phyloP scores from a whole-genome alignment of 176 grass and related monocot species.

The Rhynchospora breviuscula region DNA sequence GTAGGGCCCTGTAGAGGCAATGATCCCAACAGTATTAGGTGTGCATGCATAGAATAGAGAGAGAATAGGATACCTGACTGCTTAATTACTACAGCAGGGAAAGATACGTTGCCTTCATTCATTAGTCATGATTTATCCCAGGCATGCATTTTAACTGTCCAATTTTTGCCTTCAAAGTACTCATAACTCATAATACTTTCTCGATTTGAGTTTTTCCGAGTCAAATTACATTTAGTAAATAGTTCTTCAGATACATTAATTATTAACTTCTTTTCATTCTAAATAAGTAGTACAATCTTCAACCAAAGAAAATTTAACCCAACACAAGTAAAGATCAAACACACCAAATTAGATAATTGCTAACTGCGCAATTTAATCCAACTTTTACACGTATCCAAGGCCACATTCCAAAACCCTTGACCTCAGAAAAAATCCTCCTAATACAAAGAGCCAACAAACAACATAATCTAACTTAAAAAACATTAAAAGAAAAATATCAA shows the following conservation, averaged over 20 bases:
- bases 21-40: not conserved
- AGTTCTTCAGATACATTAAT: not conserved
- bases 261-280: not conserved
- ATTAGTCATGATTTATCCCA: not conserved
- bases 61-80: slow-evolving; percentile 12
- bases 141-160: slow-evolving; percentile 10
- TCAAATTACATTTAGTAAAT: not conserved
- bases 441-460: not conserved
- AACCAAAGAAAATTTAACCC: not conserved
- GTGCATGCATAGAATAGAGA: slow-evolving; percentile 8
- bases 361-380: not conserved
- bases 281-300: not conserved
- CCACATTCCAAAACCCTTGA: not conserved
- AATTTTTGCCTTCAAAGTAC: not conserved
- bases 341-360: not conserved
- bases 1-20: slow-evolving; percentile 22
- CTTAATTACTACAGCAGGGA: slow-evolving; percentile 14
- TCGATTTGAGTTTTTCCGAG: not conserved
- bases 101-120: not conserved
- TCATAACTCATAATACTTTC: not conserved
- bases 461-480: slow-evolving; percentile 8
- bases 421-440: not conserved
- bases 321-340: not conserved
- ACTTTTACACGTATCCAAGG: slow-evolving; percentile 2
- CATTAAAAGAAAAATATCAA: not conserved